These are phyloP conservation scores for Saccharomycopsis javanensis DNA, from an alignment of 805 yeast species.

Conservation along the genomic window DNA sequence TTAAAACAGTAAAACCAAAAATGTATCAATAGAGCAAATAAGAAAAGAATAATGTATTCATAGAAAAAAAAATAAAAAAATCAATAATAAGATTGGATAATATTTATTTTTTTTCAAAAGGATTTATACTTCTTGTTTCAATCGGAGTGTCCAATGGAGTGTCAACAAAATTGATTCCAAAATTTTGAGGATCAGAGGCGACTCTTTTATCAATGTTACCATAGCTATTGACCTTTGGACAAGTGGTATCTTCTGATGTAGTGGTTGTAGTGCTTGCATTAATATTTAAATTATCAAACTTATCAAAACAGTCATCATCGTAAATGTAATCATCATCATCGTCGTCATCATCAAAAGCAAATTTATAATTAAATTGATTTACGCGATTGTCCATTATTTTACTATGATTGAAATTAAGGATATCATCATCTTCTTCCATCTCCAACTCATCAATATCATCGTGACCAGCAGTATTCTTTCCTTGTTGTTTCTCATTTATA, in stretches of 20 bases:
- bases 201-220: not conserved
- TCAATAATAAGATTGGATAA: no score
- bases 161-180: not conserved
- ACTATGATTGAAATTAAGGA: not conserved
- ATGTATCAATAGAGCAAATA: no score
- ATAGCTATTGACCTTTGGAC: not conserved
- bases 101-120: not conserved
- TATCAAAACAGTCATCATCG: constrained; percentile 9
- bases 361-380: not conserved
- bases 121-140: not conserved
- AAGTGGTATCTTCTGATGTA: not conserved
- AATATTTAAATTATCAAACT: constrained; percentile 4
- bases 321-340: constrained; percentile 5
- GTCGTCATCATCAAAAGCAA: not conserved
- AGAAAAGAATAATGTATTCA: not conserved
- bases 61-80: not conserved
- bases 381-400: not conserved
- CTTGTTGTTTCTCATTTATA: constrained; percentile 26
- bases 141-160: not conserved
- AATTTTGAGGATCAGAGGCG: not conserved
- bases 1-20: no score
- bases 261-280: not conserved
- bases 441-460: constrained; percentile 42
- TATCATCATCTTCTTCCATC: constrained; percentile 18
- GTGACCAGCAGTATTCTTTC: constrained; percentile 41